phyloP scores from a whole-genome alignment of 495 filamentous ascomycete genomes.

The Cenococcum geophilum region DNA sequence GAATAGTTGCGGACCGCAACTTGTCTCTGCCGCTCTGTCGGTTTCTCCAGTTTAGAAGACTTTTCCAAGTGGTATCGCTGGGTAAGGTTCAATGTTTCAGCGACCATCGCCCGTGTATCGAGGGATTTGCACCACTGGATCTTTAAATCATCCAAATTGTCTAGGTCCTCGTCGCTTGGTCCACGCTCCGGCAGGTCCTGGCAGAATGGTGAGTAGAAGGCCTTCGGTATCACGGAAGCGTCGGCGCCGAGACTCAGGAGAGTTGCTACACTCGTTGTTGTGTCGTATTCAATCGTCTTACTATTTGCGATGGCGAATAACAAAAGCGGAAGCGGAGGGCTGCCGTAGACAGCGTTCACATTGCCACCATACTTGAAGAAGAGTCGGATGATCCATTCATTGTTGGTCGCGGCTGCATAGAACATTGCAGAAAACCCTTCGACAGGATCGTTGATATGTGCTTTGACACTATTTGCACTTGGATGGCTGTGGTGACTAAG shows the following conservation, averaged over 20 bases:
- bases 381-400: neutral
- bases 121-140: neutral
- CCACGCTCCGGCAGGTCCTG: neutral
- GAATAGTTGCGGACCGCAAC: conserved; percentile 35
- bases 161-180: neutral
- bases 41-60: conserved; percentile 31
- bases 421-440: neutral
- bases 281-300: neutral
- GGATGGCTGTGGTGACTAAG: no score
- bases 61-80: conserved; percentile 45
- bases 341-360: neutral
- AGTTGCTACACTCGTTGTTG: neutral
- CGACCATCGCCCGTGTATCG: neutral
- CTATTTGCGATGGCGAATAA: conserved; percentile 13
- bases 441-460: neutral
- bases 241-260: conserved; percentile 9
- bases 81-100: conserved; percentile 37
- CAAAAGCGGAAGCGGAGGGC: conserved; percentile 3
- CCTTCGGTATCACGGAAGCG: neutral
- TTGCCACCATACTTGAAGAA: conserved; percentile 8
- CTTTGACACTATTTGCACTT: no score
- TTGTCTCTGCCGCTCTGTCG: conserved; percentile 36
- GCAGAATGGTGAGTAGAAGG: conserved; percentile 4
- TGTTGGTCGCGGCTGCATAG: conserved; percentile 12
- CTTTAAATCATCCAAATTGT: neutral